Percentiles rank a stretch among this genome's conserved stretches.
Evolutionary conservation across 129 eudicot species (phyloP).

Genomic region (Saussurea involucrata): DNA sequence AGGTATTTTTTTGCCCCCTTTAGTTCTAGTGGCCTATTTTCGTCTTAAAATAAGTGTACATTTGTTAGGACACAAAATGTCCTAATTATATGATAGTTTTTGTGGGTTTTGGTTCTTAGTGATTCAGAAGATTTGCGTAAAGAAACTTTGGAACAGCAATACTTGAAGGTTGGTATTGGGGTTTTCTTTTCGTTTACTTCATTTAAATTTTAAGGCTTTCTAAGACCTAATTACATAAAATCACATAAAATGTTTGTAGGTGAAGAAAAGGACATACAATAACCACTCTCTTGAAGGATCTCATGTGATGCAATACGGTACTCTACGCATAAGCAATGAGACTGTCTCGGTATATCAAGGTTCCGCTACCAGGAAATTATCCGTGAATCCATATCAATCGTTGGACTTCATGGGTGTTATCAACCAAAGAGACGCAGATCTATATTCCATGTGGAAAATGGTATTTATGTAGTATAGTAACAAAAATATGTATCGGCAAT

Average conservation of each 20-base stretch:
- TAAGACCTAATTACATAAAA: background rate
- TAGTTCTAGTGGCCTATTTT: background rate
- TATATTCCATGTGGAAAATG: slow-evolving; percentile 61
- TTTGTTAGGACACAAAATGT: too few species aligned
- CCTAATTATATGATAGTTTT: too few species aligned
- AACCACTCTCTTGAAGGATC: slow-evolving; percentile 23
- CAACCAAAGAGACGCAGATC: slow-evolving; percentile 77
- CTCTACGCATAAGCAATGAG: slow-evolving; percentile 21
- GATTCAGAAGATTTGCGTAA: slow-evolving; percentile 58
- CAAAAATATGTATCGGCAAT: too few species aligned
- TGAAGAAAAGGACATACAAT: slow-evolving; percentile 29
- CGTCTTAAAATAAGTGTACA: too few species aligned
- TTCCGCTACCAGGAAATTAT: slow-evolving; percentile 37
- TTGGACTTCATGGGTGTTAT: slow-evolving; percentile 33
- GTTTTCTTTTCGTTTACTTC: background rate
- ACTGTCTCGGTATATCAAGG: slow-evolving; percentile 42
- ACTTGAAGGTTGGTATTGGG: slow-evolving; percentile 39
- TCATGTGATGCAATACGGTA: slow-evolving; percentile 59
- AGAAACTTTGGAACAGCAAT: slow-evolving; percentile 70
- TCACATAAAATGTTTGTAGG: slow-evolving; percentile 25
- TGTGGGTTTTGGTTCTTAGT: slow-evolving; percentile 31
- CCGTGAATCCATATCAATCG: slow-evolving; percentile 17
- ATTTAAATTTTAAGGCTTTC: background rate
- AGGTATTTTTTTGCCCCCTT: background rate
- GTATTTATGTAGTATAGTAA: slow-evolving; percentile 22